These are phyloP conservation scores for Fomitopsis schrenkii DNA, from an alignment of 1,284 basidiomycete species.

Conservation along the genomic window DNA sequence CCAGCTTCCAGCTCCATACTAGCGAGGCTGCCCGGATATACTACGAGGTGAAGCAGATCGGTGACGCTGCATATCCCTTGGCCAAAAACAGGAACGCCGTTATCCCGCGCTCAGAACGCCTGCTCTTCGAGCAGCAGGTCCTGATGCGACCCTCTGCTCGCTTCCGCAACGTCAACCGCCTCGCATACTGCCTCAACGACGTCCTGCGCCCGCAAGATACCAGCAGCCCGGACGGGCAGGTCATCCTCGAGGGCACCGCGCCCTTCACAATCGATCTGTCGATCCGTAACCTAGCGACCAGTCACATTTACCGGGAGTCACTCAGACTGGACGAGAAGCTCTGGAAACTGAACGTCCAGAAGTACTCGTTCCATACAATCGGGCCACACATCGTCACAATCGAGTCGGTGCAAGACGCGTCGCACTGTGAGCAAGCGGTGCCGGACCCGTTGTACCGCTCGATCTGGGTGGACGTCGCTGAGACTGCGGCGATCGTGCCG, in stretches of 20 bases:
- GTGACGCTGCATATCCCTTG: constrained; percentile 84
- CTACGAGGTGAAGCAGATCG: constrained; percentile 87
- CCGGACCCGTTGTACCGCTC: constrained; percentile 61
- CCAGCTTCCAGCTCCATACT: constrained; percentile 83
- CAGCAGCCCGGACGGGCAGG: constrained; percentile 52
- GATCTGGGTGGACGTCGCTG: constrained; percentile 86
- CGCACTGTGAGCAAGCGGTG: constrained; percentile 72
- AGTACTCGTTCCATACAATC: constrained; percentile 70
- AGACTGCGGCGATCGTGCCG: constrained; percentile 89
- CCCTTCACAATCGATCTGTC: constrained; percentile 81
- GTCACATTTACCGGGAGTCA: constrained; percentile 54
- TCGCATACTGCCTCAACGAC: constrained; percentile 78
- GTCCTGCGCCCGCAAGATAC: constrained; percentile 50
- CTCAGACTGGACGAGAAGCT: constrained; percentile 56
- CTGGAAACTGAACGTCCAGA: constrained; percentile 77
- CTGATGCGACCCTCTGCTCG: constrained; percentile 71
- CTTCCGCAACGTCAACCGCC: constrained; percentile 65
- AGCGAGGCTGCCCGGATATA: constrained; percentile 76
- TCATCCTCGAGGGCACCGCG: constrained; percentile 75
- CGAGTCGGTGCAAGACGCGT: constrained; percentile 72
- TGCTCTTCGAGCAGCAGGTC: constrained; percentile 84
- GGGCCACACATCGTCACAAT: constrained; percentile 81
- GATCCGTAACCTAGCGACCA: constrained; percentile 71
- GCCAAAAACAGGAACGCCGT: constrained; percentile 54
- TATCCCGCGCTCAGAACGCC: constrained; percentile 59